Base-by-base conservation (phyloP, 2,329 filamentous ascomycete species). In the Diaporthe vaccinii region DNA sequence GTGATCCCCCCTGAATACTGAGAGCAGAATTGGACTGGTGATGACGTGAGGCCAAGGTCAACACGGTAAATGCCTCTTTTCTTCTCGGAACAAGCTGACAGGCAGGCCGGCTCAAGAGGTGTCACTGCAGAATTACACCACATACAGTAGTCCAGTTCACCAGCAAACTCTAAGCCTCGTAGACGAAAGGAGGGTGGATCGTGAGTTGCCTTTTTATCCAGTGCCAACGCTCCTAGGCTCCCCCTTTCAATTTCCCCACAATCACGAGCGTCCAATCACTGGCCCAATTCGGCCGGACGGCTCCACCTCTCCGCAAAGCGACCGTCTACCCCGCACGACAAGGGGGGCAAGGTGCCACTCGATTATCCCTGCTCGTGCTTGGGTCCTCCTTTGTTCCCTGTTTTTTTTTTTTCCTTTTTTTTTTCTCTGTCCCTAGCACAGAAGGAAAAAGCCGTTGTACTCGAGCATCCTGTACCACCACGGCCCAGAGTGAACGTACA, bases 251-350 rank as follows among this genome's bases (percentile, higher is more conserved):
- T 49, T 71, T 51, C 73, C 73, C 73, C 73, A 70, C 73, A 71
- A 34, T 58, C 49, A 49, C 57, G 36, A 55, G 25, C 28, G 49
- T 25, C n/a, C n/a, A 31, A 34, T 46, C 22, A 73, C 31, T 34
- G 34, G 49, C 7, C 12, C 15, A 36, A 65, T 62, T 55, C 58
- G 34, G 58, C 20, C 58, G 17, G 2, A n/a, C 46, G 58, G 70
- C 44, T 36, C 70, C 70, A 72, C 70, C 58, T 61, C 70, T 72
- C 70, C 70, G 70, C 70, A 72, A 72, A 72, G 49, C 17, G 36
- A 14, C 65, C 49, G n/a, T 53, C n/a, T 69, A 69, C 65, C 65
- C 65, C 65, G 65, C 65, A 69, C 65, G 49, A 68, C 46, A 25
- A 34, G 65, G 65, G 65, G 51, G 25, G n/a, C 25, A 55, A 17